phyloP scores from a whole-genome alignment of 1,284 basidiomycete species.

The Lentinula novae-zelandiae region DNA sequence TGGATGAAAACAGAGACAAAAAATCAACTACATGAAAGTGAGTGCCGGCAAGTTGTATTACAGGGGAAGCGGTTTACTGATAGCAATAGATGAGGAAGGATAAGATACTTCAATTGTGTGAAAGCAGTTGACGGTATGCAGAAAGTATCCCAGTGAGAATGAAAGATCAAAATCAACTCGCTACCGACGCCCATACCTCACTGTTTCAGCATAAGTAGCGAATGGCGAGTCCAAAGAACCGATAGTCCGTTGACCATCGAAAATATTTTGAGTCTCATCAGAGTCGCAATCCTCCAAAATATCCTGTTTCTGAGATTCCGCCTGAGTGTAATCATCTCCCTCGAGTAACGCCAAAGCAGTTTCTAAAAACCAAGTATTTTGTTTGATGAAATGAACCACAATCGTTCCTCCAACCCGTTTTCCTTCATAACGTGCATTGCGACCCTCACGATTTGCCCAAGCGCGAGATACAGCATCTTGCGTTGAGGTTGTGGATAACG shows the following conservation, averaged over 20 bases:
- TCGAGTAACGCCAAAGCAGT: constrained; percentile 87
- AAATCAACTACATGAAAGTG: neutral
- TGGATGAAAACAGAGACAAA: neutral
- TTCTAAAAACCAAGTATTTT: constrained; percentile 94
- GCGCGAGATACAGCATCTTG: constrained; percentile 55
- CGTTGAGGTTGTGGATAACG: constrained; percentile 25
- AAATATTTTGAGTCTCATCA: neutral
- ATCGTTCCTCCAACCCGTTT: constrained; percentile 87
- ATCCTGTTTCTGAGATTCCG: neutral
- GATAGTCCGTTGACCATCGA: constrained; percentile 2
- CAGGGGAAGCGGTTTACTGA: neutral
- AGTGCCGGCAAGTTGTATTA: neutral
- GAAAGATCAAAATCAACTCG: neutral
- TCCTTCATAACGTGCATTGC: constrained; percentile 60
- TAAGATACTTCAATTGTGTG: neutral
- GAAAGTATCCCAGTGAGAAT: neutral
- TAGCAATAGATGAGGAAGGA: constrained; percentile 4
- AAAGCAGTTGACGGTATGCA: neutral
- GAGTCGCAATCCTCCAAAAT: neutral
- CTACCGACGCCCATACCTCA: neutral
- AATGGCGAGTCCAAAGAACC: neutral
- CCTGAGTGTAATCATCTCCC: constrained; percentile 45
- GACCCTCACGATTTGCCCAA: constrained; percentile 71
- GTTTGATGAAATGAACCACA: constrained; percentile 96
- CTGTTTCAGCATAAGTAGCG: neutral